Conservation (phyloP, 225 moss, liverwort and hornwort species). For the Polytrichum formosum region DNA sequence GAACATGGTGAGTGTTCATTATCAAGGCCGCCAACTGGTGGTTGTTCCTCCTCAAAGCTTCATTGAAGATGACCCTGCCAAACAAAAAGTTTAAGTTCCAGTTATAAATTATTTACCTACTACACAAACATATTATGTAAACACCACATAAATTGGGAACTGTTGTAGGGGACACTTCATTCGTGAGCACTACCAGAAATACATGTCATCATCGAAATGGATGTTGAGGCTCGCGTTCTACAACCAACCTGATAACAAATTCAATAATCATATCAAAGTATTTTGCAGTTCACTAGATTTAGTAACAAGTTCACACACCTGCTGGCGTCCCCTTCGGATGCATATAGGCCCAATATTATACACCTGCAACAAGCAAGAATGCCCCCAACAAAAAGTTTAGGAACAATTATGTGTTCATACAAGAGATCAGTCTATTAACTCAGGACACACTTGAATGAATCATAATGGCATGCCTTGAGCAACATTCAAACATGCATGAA, state of each 20-base stretch:
- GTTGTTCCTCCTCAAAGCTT: background rate
- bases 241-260: background rate
- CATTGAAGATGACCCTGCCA: constrained; percentile 14
- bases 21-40: constrained; percentile 2
- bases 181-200: background rate
- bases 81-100: no score
- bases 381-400: no score
- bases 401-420: no score
- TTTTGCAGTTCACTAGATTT: no score
- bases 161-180: background rate
- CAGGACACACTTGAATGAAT: background rate
- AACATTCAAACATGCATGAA: background rate
- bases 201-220: background rate
- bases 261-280: background rate
- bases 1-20: constrained; percentile 23
- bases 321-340: constrained; percentile 27
- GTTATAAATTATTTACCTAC: no score
- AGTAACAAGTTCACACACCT: constrained; percentile 16
- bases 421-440: no score
- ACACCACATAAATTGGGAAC: constrained; percentile 16
- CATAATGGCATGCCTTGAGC: background rate
- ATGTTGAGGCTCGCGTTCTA: background rate
- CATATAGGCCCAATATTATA: background rate
- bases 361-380: background rate
- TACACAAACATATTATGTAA: no score